Evolutionary conservation across 2,329 filamentous ascomycete species (phyloP), one percentile per base, ranked within the genome.

Genomic region (Calonectria henricotiae): DNA sequence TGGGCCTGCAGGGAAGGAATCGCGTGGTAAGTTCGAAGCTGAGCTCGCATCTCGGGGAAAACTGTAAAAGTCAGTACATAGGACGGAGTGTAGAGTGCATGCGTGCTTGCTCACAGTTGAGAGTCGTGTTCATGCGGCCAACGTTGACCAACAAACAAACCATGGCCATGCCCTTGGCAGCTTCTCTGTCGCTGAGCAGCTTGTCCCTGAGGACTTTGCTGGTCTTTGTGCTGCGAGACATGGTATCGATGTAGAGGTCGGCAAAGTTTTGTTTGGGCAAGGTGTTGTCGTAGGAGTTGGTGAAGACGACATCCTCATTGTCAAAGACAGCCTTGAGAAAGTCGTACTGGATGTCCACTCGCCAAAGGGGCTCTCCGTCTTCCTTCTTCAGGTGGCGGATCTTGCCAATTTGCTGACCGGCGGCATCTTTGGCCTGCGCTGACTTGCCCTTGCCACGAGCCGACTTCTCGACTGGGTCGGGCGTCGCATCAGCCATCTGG

Each of bases 151-250:
- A 85, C 74, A 99, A 86, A 83, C 96, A 99, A 69, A 99, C 96
- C 96, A 99, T 99, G 64, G 96, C 96, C 96, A 99, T 99, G 79
- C 94, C 96, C 82, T 98, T 95, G 41, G 96, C 96, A 25, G 95
- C 95, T 74, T 94, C 92, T 78, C 94, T 92, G 81, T 99, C 96
- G 75, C 92, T 96, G 78, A 98, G 88, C 74, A 99, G 88, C 86
- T 99, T 98, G 83, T 99, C 96, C 82, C 97, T 94, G 73, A 99
- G 87, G 61, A 99, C 96, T 85, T 98, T 98, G 87, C 96, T 98
- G 32, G 96, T 98, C 87, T 99, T 99, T 87, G 94, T 98, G 85
- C 96, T 99, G 82, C 95, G 91, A 3, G 96, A 95, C 96, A 99
- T 98, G 71, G 96, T 96, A 83, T 98, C 96, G 78, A 99, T 96